Conservation (phyloP, 1,284 basidiomycete genomes). For the Mrakiaceae sp. region DNA sequence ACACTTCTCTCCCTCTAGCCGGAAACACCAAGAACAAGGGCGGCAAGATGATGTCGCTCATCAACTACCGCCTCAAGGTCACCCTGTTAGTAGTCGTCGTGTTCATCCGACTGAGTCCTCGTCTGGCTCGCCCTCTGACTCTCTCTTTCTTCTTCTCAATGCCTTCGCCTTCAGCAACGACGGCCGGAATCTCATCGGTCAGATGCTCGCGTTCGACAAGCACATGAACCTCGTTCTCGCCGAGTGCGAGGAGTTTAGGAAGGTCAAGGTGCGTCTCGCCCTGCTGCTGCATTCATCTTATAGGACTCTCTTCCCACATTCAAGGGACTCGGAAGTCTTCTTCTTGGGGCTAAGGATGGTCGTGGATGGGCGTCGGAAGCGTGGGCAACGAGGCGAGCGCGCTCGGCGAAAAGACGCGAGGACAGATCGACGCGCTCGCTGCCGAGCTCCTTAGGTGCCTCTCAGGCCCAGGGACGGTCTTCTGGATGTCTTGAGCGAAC, state of each 20-base stretch:
- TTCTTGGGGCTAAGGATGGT: background rate
- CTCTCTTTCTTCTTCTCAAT: background rate
- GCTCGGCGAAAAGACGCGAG: too few relatives aligned
- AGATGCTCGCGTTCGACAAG: slow-evolving; percentile 98
- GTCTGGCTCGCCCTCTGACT: background rate
- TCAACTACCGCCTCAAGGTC: slow-evolving; percentile 95
- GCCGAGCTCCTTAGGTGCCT: too few relatives aligned
- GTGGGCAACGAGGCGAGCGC: background rate
- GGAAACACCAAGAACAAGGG: slow-evolving; percentile 70
- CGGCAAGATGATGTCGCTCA: slow-evolving; percentile 93
- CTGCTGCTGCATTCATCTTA: background rate
- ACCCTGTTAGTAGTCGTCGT: slow-evolving; percentile 48
- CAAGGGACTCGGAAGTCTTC: background rate
- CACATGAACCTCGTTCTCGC: slow-evolving; percentile 99
- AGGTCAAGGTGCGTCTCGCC: slow-evolving; percentile 43
- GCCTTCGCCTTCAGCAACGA: slow-evolving; percentile 50
- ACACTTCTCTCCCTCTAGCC: background rate
- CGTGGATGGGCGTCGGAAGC: background rate
- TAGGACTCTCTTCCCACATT: background rate
- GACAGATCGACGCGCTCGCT: too few relatives aligned
- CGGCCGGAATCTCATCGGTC: slow-evolving; percentile 85
- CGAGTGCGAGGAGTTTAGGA: slow-evolving; percentile 91
- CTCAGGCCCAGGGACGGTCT: too few relatives aligned
- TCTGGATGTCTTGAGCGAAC: too few relatives aligned
- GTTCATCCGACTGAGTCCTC: background rate